A percentile compares a stretch with the other conserved stretches of the same genome.
These are phyloP conservation scores for Pythium apleroticum DNA, from an alignment of 352 stramenopile species.

Conservation along the genomic window DNA sequence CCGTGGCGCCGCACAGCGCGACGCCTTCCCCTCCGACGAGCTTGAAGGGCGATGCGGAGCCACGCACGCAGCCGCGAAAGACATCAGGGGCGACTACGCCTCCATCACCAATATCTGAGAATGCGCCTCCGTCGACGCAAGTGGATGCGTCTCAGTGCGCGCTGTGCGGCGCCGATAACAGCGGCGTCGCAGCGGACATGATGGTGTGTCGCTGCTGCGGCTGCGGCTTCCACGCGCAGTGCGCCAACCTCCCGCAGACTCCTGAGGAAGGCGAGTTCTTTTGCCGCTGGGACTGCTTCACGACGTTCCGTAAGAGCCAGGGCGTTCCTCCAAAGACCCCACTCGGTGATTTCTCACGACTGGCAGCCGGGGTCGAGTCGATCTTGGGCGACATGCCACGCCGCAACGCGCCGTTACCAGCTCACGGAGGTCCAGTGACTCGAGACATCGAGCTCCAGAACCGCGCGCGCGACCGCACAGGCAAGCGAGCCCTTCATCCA, in stretches of 20 bases:
- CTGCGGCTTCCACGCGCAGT: constrained; percentile 60
- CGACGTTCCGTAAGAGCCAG: constrained; percentile 42
- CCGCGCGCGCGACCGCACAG: constrained; percentile 6
- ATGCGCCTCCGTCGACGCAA: constrained; percentile 11
- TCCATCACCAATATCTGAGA: constrained; percentile 10
- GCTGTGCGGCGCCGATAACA: constrained; percentile 13
- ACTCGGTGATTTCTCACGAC: constrained; percentile 20
- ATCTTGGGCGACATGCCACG: constrained; percentile 19
- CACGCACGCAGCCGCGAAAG: background rate
- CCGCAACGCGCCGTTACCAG: background rate
- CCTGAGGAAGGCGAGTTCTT: constrained; percentile 70
- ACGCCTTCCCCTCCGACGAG: constrained; percentile 2
- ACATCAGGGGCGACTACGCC: constrained; percentile 1
- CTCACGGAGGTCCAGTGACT: background rate
- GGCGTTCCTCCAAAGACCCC: constrained; percentile 14
- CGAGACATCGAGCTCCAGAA: background rate
- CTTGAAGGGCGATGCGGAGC: background rate
- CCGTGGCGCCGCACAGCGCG: background rate
- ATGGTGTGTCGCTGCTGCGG: constrained; percentile 58
- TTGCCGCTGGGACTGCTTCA: constrained; percentile 65
- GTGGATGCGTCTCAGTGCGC: constrained; percentile 14
- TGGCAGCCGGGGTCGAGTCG: constrained; percentile 21
- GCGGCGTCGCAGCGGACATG: constrained; percentile 26
- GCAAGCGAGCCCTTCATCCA: constrained; percentile 4
- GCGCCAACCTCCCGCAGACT: constrained; percentile 58